phyloP scores from a whole-genome alignment of 2,329 filamentous ascomycete genomes.

The Claviceps pusilla region DNA sequence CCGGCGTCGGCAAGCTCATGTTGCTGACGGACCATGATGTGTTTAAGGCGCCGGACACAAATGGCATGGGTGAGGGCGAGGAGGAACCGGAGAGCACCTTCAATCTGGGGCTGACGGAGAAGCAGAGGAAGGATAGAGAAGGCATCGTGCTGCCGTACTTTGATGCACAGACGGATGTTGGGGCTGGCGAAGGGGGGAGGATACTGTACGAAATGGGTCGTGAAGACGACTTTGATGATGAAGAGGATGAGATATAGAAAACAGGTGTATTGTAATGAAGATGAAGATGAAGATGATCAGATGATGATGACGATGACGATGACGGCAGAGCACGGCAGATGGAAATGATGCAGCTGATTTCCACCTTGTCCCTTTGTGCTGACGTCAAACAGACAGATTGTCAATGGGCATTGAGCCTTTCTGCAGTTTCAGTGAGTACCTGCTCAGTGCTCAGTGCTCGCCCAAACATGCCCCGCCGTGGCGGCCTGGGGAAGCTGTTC shows the following conservation, averaged over 20 bases:
- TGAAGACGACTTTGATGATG: slow-evolving; percentile 94
- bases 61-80: slow-evolving; percentile 25
- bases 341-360: background rate
- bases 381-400: too few species aligned
- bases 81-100: slow-evolving; percentile 63
- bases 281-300: background rate
- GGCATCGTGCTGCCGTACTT: slow-evolving; percentile 90
- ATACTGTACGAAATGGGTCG: slow-evolving; percentile 95
- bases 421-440: too few species aligned
- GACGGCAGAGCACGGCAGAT: background rate
- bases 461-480: background rate
- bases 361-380: background rate
- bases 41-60: slow-evolving; percentile 36
- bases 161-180: slow-evolving; percentile 75
- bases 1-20: slow-evolving; percentile 24
- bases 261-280: background rate
- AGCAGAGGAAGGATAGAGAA: slow-evolving; percentile 74
- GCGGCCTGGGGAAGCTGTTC: too few species aligned
- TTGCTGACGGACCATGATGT: slow-evolving; percentile 65
- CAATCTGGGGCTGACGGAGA: slow-evolving; percentile 72
- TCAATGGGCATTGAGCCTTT: too few species aligned
- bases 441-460: background rate
- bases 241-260: slow-evolving; percentile 84
- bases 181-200: slow-evolving; percentile 70
- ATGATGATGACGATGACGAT: background rate